A percentile compares a stretch with the other conserved stretches of the same genome.
Conservation (phyloP, 306 rosid species). For the Chamaecrista fasciculata region DNA sequence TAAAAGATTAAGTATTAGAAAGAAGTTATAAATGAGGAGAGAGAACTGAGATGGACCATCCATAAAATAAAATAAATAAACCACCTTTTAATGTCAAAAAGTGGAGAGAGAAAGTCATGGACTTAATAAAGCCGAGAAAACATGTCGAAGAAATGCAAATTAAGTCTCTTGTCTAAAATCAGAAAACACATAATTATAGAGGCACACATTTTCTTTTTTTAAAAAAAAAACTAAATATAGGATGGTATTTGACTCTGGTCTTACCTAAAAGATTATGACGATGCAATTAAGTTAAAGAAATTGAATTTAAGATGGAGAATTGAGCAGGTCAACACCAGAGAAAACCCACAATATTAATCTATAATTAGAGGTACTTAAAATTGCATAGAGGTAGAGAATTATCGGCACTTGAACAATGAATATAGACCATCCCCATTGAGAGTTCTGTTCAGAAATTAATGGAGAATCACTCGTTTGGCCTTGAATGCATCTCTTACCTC, state of each 20-base stretch:
- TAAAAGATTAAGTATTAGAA: too few relatives aligned
- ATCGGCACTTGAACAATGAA: constrained; percentile 14
- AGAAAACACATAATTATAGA: not conserved
- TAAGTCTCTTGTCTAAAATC: not conserved
- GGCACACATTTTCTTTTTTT: too few relatives aligned
- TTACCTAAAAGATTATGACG: not conserved
- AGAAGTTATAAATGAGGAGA: too few relatives aligned
- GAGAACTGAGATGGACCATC: too few relatives aligned
- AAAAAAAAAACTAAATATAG: not conserved
- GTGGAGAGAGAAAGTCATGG: too few relatives aligned
- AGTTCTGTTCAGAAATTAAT: constrained; percentile 23
- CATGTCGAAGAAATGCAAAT: not conserved
- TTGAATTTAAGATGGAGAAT: too few relatives aligned
- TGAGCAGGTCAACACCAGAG: constrained; percentile 23
- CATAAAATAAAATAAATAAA: too few relatives aligned
- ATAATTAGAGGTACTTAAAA: constrained; percentile 25
- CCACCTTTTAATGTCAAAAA: too few relatives aligned
- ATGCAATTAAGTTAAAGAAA: constrained; percentile 30
- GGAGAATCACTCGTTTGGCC: constrained; percentile 34
- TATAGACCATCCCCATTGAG: not conserved
- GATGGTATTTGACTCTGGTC: not conserved
- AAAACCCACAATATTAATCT: not conserved
- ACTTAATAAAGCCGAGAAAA: too few relatives aligned
- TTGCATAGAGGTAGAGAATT: constrained; percentile 15
- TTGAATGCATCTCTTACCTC: not conserved